These are phyloP conservation scores for Cornus suecica DNA, from an alignment of 148 eudicot genomes.

Conservation along the genomic window DNA sequence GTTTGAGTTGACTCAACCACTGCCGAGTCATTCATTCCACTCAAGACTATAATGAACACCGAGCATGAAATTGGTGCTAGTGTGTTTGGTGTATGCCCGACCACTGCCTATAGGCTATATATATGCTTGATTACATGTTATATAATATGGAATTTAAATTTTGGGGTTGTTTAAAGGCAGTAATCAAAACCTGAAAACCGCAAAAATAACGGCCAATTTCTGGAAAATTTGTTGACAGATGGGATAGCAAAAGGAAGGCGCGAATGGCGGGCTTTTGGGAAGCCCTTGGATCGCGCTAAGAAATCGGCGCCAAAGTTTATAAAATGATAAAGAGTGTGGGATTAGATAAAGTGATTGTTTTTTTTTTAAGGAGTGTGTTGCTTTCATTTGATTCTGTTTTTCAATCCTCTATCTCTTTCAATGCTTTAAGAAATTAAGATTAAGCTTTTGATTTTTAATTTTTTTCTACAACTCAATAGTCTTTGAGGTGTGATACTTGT, in stretches of 20 bases:
- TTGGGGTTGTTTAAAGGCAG: background rate
- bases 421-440: slow-evolving; percentile 17
- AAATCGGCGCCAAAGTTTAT: slow-evolving; percentile 17
- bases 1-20: too few relatives aligned
- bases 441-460: background rate
- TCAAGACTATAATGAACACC: too few relatives aligned
- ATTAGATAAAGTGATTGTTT: background rate
- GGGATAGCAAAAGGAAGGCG: background rate
- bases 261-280: slow-evolving; percentile 12
- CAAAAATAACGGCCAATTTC: background rate
- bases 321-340: slow-evolving; percentile 2
- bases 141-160: too few relatives aligned
- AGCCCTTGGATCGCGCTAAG: slow-evolving; percentile 13
- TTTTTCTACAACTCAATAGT: too few relatives aligned
- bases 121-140: background rate
- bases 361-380: slow-evolving; percentile 11
- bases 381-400: background rate
- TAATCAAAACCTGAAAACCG: background rate
- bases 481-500: too few relatives aligned
- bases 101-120: background rate
- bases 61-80: background rate
- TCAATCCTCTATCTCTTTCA: background rate
- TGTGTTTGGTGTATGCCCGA: background rate
- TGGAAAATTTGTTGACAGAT: background rate
- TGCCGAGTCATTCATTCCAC: too few relatives aligned